A percentile compares a stretch with the other conserved stretches of the same genome.
Conservation (phyloP, 2,329 filamentous ascomycete genomes). For the Aspergillus alliaceus region DNA sequence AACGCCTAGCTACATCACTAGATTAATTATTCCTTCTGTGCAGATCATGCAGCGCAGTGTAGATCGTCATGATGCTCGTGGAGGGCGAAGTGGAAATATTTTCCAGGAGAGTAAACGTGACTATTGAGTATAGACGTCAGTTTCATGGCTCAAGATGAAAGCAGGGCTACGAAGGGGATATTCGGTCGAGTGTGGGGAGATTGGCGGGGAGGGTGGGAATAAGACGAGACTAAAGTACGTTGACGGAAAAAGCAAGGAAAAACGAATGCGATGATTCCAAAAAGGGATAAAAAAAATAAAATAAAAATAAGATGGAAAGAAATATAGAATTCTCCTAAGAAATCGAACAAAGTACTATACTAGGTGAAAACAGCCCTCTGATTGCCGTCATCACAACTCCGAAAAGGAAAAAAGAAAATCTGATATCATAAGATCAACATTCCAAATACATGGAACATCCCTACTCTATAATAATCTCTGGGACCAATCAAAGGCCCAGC, state of each 20-base stretch:
- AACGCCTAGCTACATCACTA: background rate
- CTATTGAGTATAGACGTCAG: background rate
- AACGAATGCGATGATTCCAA: background rate
- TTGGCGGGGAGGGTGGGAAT: background rate
- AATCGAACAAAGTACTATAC: background rate
- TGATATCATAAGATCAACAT: slow-evolving; percentile 17
- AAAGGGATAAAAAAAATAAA: background rate
- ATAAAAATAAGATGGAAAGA: background rate
- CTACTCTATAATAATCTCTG: slow-evolving; percentile 7
- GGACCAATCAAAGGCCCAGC: background rate
- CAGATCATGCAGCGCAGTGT: background rate
- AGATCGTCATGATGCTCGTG: background rate
- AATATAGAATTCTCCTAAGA: background rate
- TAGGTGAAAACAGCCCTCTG: too few relatives aligned
- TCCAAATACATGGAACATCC: slow-evolving; percentile 17
- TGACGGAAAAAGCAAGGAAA: background rate
- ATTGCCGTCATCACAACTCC: background rate
- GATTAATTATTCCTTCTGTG: too few relatives aligned
- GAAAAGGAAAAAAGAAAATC: background rate
- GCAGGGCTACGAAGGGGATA: background rate
- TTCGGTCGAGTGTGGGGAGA: slow-evolving; percentile 2
- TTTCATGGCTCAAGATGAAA: background rate
- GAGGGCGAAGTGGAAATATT: background rate
- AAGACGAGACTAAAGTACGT: background rate
- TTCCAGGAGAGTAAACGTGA: background rate